These are phyloP conservation scores for Claviceps sp. DNA, from an alignment of 2,329 filamentous ascomycete genomes.

Conservation along the genomic window DNA sequence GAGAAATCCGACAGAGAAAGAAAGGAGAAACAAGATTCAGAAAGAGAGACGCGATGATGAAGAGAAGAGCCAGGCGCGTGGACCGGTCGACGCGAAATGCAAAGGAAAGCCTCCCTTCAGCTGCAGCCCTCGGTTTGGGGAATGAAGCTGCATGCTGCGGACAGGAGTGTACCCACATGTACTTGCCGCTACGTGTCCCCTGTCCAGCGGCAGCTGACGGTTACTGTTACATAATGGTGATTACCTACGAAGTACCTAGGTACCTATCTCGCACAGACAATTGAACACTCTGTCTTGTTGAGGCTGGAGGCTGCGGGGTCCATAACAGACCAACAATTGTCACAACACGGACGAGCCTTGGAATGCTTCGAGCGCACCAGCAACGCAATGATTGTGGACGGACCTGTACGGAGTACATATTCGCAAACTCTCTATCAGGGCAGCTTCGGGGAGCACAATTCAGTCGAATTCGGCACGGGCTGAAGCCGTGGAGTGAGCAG, in stretches of 20 bases:
- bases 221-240: no score
- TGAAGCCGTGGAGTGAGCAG: no score
- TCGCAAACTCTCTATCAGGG: background rate
- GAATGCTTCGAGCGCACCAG: background rate
- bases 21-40: slow-evolving; percentile 1
- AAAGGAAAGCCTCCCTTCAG: slow-evolving; percentile 3
- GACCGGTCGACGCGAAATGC: background rate
- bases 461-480: no score
- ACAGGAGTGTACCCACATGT: background rate
- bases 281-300: background rate
- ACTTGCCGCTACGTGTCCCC: background rate
- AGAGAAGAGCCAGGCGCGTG: background rate
- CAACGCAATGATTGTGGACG: no score
- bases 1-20: background rate
- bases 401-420: no score
- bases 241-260: no score
- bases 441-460: background rate
- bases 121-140: background rate
- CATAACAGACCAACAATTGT: background rate
- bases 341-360: background rate
- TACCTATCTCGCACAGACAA: background rate
- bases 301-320: background rate
- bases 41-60: slow-evolving; percentile 2
- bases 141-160: slow-evolving; percentile 4
- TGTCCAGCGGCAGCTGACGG: background rate